Evolutionary conservation across 2,329 filamentous ascomycete species (phyloP).

Genomic region (Fonsecaea pugnacius): DNA sequence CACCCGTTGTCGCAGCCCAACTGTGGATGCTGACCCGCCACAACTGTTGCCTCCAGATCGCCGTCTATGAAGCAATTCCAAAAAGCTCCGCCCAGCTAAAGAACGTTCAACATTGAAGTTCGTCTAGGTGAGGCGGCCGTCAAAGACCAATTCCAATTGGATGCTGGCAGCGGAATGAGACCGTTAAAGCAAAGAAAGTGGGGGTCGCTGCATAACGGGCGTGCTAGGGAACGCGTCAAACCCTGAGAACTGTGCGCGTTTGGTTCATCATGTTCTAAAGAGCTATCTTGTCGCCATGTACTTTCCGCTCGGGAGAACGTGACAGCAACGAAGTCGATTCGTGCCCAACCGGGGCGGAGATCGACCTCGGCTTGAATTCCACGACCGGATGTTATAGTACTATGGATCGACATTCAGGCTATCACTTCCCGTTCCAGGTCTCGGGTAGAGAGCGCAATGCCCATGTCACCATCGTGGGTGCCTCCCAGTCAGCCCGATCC

Average conservation of each 20-base stretch:
- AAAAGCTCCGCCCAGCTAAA: conserved; percentile 6
- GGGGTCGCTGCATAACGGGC: background rate
- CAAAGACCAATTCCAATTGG: background rate
- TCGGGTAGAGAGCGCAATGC: background rate
- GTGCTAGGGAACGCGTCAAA: conserved; percentile 8
- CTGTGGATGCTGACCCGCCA: conserved; percentile 26
- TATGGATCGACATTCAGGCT: conserved; percentile 5
- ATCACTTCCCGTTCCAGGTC: conserved; percentile 13
- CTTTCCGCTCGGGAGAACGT: conserved; percentile 2
- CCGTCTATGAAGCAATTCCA: background rate
- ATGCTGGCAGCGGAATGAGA: background rate
- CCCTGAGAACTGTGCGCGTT: background rate
- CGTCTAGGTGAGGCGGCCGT: background rate
- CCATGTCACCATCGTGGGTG: background rate
- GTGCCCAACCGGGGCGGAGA: conserved; percentile 32
- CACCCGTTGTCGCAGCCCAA: conserved; percentile 26
- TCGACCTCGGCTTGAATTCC: conserved; percentile 18
- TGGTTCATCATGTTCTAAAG: background rate
- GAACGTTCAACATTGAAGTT: background rate
- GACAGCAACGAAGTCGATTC: conserved; percentile 23
- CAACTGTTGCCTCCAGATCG: conserved; percentile 14
- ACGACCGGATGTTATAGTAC: conserved; percentile 3
- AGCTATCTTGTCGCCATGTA: conserved; percentile 6
- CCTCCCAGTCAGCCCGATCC: background rate
- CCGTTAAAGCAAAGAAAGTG: background rate